Evolutionary conservation across 768 basidiomycete species (phyloP).

Genomic region (Gyrodon lividus): DNA sequence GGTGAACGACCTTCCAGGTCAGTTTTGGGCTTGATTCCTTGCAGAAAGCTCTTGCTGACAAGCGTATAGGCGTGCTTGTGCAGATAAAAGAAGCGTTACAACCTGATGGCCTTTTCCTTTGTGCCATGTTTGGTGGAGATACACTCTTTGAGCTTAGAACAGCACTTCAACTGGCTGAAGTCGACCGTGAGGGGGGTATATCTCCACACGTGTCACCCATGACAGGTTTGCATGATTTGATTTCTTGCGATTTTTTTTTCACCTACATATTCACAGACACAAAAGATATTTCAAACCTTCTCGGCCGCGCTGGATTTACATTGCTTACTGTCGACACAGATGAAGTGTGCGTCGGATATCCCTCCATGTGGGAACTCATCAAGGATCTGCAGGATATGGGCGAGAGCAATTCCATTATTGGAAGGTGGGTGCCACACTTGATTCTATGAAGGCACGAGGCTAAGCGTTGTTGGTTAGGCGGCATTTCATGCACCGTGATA

Average conservation of each 20-base stretch:
- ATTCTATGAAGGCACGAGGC: neutral
- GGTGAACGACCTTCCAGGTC: slow-evolving; percentile 96
- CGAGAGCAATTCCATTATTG: slow-evolving; percentile 88
- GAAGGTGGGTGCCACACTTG: slow-evolving; percentile 49
- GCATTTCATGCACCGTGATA: slow-evolving; percentile 74
- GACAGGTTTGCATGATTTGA: slow-evolving; percentile 63
- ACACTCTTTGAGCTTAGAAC: slow-evolving; percentile 96
- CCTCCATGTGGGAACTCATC: slow-evolving; percentile 94
- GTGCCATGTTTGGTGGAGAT: slow-evolving; percentile 93
- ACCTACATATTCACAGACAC: slow-evolving; percentile 56
- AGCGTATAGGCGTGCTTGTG: slow-evolving; percentile 64
- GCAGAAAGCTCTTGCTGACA: neutral
- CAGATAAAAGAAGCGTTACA: slow-evolving; percentile 83
- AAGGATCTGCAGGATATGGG: slow-evolving; percentile 97
- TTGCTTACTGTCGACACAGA: slow-evolving; percentile 94
- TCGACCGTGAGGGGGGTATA: slow-evolving; percentile 92
- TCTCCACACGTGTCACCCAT: slow-evolving; percentile 97
- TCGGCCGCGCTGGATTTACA: slow-evolving; percentile 90
- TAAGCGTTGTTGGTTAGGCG: slow-evolving; percentile 42
- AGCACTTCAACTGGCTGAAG: slow-evolving; percentile 88
- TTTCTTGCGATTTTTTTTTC: slow-evolving; percentile 1
- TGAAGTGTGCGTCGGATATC: slow-evolving; percentile 87
- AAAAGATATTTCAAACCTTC: slow-evolving; percentile 87
- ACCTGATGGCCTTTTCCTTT: slow-evolving; percentile 93
- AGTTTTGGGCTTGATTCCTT: slow-evolving; percentile 12